Evolutionary conservation across 495 filamentous ascomycete genomes (phyloP).

Genomic region (Aspergillus funiculosus): DNA sequence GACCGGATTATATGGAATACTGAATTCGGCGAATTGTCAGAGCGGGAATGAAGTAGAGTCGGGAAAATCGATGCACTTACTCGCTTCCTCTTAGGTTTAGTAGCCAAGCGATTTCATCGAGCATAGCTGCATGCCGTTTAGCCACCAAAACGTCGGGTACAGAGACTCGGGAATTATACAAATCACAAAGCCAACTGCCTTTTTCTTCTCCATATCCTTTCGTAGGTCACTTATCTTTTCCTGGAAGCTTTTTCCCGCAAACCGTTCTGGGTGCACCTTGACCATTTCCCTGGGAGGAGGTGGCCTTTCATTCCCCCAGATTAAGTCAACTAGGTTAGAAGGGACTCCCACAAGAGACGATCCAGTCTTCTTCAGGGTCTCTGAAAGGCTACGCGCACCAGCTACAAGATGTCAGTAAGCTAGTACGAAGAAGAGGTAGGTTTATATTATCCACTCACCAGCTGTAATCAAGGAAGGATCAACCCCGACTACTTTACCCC

Average conservation of each 20-base stretch:
- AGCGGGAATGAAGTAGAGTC: not conserved
- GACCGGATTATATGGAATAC: slow-evolving; percentile 96
- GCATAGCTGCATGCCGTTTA: slow-evolving; percentile 52
- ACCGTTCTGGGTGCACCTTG: slow-evolving; percentile 62
- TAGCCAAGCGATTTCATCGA: slow-evolving; percentile 97
- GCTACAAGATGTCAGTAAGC: slow-evolving; percentile 34
- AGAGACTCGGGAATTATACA: slow-evolving; percentile 47
- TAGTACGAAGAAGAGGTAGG: not conserved
- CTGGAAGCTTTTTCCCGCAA: slow-evolving; percentile 73
- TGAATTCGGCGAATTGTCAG: slow-evolving; percentile 22
- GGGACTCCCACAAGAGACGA: slow-evolving; percentile 64
- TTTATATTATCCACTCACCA: slow-evolving; percentile 37
- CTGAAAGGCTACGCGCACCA: slow-evolving; percentile 77
- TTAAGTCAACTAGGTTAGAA: slow-evolving; percentile 78
- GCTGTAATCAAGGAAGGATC: slow-evolving; percentile 86
- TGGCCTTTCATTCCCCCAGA: slow-evolving; percentile 76
- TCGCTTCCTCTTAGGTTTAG: slow-evolving; percentile 95
- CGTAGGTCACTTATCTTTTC: slow-evolving; percentile 83
- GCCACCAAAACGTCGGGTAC: slow-evolving; percentile 10
- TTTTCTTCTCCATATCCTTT: slow-evolving; percentile 89
- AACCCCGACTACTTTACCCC: slow-evolving; percentile 82
- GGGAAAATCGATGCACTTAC: slow-evolving; percentile 40
- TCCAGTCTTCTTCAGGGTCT: slow-evolving; percentile 82
- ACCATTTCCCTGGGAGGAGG: slow-evolving; percentile 69
- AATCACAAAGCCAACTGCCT: slow-evolving; percentile 79